Evolutionary conservation across 1,139 yeast genomes (phyloP).

Genomic region (Protomyces pachydermus): DNA sequence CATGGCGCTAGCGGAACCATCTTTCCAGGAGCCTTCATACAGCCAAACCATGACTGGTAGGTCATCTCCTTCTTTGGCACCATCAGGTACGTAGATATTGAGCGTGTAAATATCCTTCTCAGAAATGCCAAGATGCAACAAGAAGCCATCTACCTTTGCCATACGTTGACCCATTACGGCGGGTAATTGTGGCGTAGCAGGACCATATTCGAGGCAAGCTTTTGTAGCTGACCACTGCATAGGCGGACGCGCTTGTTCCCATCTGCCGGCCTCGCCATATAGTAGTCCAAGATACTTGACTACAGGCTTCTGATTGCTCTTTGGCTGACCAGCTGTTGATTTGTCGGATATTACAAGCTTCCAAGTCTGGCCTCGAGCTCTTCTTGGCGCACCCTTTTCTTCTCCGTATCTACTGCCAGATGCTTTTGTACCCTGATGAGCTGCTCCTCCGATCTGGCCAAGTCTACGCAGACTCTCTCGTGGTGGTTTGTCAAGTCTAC

Average conservation of each 20-base stretch:
- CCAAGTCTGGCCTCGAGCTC: neutral
- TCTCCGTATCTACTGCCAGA: neutral
- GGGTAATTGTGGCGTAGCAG: slow-evolving; percentile 6
- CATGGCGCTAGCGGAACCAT: slow-evolving; percentile 39
- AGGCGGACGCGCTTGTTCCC: slow-evolving; percentile 14
- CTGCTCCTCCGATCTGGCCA: neutral
- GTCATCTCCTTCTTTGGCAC: slow-evolving; percentile 17
- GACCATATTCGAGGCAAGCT: slow-evolving; percentile 20
- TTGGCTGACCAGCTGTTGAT: neutral
- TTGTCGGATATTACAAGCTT: neutral
- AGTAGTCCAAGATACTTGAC: slow-evolving; percentile 20
- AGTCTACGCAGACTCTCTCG: neutral
- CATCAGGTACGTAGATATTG: slow-evolving; percentile 12
- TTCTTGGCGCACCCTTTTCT: neutral
- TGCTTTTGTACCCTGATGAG: neutral
- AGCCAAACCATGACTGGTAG: slow-evolving; percentile 42
- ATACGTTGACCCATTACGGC: neutral
- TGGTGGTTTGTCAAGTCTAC: neutral
- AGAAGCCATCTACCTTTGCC: neutral
- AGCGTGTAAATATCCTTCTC: slow-evolving; percentile 14
- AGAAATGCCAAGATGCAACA: slow-evolving; percentile 11
- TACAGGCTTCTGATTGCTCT: slow-evolving; percentile 2
- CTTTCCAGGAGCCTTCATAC: slow-evolving; percentile 42
- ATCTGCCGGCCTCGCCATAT: slow-evolving; percentile 13
- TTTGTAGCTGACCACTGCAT: slow-evolving; percentile 2